A percentile compares a stretch with the other conserved stretches of the same genome.
Conservation (phyloP, 1,284 basidiomycete genomes). For the Cutaneotrichosporon mucoides region DNA sequence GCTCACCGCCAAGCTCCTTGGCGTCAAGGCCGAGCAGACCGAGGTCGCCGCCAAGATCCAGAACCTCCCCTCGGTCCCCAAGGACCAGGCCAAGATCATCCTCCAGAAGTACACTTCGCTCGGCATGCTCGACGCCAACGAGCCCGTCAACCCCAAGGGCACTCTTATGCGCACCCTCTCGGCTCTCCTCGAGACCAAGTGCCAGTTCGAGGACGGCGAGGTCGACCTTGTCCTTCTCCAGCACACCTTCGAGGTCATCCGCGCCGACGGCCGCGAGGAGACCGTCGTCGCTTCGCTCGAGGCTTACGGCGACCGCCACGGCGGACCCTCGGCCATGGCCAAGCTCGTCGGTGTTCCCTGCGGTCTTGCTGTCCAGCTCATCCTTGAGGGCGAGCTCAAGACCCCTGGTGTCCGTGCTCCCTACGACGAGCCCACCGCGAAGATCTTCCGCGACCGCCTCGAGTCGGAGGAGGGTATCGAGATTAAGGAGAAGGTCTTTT, state of each 20-base stretch:
- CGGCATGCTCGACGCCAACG: conserved; percentile 74
- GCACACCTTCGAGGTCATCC: conserved; percentile 90
- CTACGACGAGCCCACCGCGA: conserved; percentile 75
- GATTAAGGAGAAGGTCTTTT: conserved; percentile 62
- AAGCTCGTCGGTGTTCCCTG: conserved; percentile 86
- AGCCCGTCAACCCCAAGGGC: conserved; percentile 62
- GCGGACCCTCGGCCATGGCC: conserved; percentile 92
- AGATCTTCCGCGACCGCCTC: conserved; percentile 68
- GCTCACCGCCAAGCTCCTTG: conserved; percentile 73
- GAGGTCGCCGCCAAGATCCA: conserved; percentile 69
- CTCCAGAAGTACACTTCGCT: conserved; percentile 88
- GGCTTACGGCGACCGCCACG: conserved; percentile 73
- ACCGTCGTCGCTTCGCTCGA: conserved; percentile 89
- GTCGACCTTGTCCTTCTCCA: conserved; percentile 96
- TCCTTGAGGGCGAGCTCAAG: conserved; percentile 65
- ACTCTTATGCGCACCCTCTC: conserved; percentile 95
- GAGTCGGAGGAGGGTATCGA: conserved; percentile 76
- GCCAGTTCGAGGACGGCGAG: conserved; percentile 86
- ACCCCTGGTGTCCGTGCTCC: conserved; percentile 81
- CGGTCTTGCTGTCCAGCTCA: conserved; percentile 82
- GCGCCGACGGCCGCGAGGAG: conserved; percentile 77
- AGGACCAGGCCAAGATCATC: conserved; percentile 69
- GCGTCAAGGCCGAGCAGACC: conserved; percentile 68
- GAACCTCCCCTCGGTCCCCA: conserved; percentile 66
- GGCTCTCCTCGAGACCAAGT: conserved; percentile 81